Conservation (phyloP, 2,329 filamentous ascomycete genomes). For the Ceratocystis harringtonii region DNA sequence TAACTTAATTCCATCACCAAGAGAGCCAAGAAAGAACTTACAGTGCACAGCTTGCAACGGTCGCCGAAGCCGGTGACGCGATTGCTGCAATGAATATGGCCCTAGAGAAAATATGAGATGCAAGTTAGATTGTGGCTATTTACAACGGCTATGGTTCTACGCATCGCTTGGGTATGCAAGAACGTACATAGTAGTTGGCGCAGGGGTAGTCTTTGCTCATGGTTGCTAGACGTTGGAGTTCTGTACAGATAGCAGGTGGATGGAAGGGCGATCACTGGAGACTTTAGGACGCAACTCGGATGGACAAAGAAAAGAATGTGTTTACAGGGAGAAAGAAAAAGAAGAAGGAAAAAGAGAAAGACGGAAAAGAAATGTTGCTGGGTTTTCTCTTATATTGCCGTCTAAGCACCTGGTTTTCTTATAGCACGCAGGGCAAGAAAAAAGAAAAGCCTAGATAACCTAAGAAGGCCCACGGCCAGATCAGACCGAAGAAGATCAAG, state of each 20-base stretch:
- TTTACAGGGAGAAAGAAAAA: neutral
- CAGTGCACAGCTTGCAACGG: constrained; percentile 22
- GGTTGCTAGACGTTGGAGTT: neutral
- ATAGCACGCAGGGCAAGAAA: neutral
- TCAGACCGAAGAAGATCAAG: neutral
- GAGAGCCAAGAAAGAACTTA: constrained; percentile 14
- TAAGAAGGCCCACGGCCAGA: neutral
- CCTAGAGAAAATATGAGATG: constrained; percentile 17
- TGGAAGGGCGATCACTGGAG: neutral
- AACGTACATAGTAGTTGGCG: constrained; percentile 25
- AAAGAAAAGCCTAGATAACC: neutral
- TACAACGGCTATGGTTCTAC: neutral
- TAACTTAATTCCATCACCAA: too few species aligned
- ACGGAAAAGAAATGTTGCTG: too few species aligned
- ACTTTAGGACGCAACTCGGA: too few species aligned
- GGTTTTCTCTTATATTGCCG: neutral
- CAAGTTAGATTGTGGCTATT: neutral
- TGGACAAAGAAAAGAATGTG: neutral
- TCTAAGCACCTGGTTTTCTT: neutral
- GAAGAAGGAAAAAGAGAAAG: too few species aligned
- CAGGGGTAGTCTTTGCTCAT: constrained; percentile 23
- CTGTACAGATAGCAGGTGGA: neutral
- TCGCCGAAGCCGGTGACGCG: constrained; percentile 23
- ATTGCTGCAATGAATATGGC: constrained; percentile 24
- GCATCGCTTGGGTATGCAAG: neutral